Evolutionary conservation across 768 basidiomycete genomes (phyloP).

Genomic region (Suillus brevipes): DNA sequence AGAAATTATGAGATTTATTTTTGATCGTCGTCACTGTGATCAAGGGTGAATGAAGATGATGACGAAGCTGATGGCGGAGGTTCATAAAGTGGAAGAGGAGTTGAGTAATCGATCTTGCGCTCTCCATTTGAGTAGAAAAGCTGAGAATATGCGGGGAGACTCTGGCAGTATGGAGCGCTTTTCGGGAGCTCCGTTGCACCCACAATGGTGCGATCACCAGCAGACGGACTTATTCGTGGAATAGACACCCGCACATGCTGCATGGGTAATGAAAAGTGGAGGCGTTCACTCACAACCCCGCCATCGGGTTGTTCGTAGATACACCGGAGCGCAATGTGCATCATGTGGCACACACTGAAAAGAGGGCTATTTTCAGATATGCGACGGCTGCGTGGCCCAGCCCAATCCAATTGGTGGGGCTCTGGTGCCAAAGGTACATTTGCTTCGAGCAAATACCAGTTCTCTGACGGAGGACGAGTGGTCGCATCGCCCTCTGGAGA

Average conservation of each 20-base stretch:
- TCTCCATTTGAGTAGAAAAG: conserved; percentile 76
- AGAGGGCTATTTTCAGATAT: conserved; percentile 55
- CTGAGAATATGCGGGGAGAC: conserved; percentile 76
- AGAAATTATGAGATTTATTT: conserved; percentile 9
- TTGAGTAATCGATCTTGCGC: conserved; percentile 64
- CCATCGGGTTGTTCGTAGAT: conserved; percentile 51
- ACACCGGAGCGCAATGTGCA: conserved; percentile 54
- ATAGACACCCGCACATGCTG: conserved; percentile 48
- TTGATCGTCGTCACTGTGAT: conserved; percentile 8
- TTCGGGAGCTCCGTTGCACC: conserved; percentile 10
- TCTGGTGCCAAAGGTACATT: conserved; percentile 21
- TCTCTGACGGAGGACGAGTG: conserved; percentile 11
- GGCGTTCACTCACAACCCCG: conserved; percentile 22
- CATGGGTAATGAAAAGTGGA: conserved; percentile 49
- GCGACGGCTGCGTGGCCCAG: conserved; percentile 33
- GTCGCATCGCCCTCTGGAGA: conserved; percentile 20
- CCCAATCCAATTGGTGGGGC: conserved; percentile 27
- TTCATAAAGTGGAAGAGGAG: conserved; percentile 63
- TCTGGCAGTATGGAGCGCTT: conserved; percentile 23
- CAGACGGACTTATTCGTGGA: not conserved
- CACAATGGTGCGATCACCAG: conserved; percentile 10
- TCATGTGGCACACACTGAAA: conserved; percentile 53
- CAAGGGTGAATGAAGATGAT: conserved; percentile 5
- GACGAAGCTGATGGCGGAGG: conserved; percentile 30
- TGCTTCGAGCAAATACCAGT: conserved; percentile 30